A percentile compares a stretch with the other conserved stretches of the same genome.
Conservation (phyloP, 169 alveolate species). For the Cryptosporidium ubiquitum region DNA sequence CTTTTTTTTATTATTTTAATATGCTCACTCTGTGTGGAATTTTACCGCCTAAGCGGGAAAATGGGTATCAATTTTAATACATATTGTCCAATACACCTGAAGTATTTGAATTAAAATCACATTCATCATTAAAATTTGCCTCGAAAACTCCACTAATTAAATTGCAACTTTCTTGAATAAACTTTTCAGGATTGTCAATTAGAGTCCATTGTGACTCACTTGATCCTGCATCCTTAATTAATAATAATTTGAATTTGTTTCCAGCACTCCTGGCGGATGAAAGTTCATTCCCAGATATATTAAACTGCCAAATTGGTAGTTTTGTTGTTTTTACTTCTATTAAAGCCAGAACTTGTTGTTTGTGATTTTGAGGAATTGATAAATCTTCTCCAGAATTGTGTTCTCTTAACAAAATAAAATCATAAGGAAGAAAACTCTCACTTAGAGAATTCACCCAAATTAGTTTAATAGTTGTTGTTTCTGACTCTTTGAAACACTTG, state of each 20-base stretch:
- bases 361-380: background rate
- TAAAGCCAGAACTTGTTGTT: constrained; percentile 28
- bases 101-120: background rate
- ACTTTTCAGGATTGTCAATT: background rate
- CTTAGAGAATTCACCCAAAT: constrained; percentile 37
- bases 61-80: constrained; percentile 7
- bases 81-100: background rate
- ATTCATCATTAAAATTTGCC: background rate
- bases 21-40: constrained; percentile 24
- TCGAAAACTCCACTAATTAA: constrained; percentile 36
- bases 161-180: constrained; percentile 8
- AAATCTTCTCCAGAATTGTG: background rate
- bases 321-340: constrained; percentile 68
- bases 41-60: constrained; percentile 53
- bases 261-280: background rate
- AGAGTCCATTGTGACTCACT: constrained; percentile 52
- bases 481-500: constrained; percentile 37
- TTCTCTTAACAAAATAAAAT: constrained; percentile 39
- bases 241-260: constrained; percentile 15
- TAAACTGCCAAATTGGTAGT: constrained; percentile 70
- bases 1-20: background rate
- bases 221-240: constrained; percentile 71
- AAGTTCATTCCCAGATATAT: constrained; percentile 47
- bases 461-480: constrained; percentile 1
- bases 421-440: constrained; percentile 59